Evolutionary conservation across 768 basidiomycete species (phyloP), one percentile per base, ranked within the genome.

Genomic region (Guyanaporus albipodus): DNA sequence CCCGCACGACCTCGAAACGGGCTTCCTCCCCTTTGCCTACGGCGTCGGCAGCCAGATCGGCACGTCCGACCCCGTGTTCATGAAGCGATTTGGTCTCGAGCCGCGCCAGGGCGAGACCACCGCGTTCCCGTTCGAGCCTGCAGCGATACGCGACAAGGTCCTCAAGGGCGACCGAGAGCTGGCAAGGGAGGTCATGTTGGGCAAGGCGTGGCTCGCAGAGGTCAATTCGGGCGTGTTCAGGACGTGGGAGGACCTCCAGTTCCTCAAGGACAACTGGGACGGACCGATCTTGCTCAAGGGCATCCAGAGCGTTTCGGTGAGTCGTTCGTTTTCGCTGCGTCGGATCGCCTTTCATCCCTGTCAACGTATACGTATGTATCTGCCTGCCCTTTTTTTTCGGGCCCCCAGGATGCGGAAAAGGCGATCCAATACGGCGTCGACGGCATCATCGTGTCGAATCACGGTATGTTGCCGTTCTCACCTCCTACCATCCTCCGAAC

Each of bases 241-340:
- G 55, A 67, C 74, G 10, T 91, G 89, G 88, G 77, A 87, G 41
- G 80, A 90, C 45, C 60, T 91, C 47, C 72, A 72, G 55, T 79
- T 88, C 53, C 60, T 91, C 51, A 73, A 77, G 57, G 73, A 83
- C 19, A 78, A 84, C 45, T 91, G 87, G 89, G 78, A 87, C 14
- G 87, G 87, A 0, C 85, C 85, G 1, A 64, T 91, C 43, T 67
- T 90, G 15, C 67, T 91, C 39, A 91, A 91, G 61, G 88, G 87
- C 3, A 86, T 92, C 44, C 83, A 88, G 58, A 71, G 69, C 36
- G 76, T 78, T 15, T 68, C 75, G 50, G 83, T 83, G 54, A 44
- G 73, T 68, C 5, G 28, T 21, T n/a, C 19, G n/a, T n/a, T n/a
- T n/a, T n/a, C n/a, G n/a, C 5, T n/a, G 12, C n/a, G 41, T 12